Evolutionary conservation across 73 alveolate species (phyloP).

Genomic region (Paramecium bursaria): DNA sequence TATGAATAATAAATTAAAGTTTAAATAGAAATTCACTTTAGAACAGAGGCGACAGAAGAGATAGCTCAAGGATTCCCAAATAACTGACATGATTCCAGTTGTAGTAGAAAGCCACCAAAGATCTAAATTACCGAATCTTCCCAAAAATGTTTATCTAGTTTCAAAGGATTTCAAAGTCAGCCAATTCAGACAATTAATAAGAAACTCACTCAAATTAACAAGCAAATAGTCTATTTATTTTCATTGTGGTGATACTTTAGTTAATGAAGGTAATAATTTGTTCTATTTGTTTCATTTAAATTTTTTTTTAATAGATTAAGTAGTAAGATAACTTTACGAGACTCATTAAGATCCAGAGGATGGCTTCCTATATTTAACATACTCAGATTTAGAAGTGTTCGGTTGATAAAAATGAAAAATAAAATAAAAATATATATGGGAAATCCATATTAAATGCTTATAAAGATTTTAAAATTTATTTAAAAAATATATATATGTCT

Average conservation of each 20-base stretch:
- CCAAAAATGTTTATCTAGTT: constrained; percentile 45
- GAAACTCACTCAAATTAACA: constrained; percentile 5
- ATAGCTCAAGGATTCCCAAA: too few species aligned
- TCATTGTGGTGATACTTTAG: constrained; percentile 2
- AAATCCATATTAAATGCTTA: too few species aligned
- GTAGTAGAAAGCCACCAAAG: constrained; percentile 48
- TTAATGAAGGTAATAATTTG: constrained; percentile 16
- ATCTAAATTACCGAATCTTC: constrained; percentile 24
- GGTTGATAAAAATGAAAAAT: too few species aligned
- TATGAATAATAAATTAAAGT: too few species aligned
- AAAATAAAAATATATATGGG: too few species aligned
- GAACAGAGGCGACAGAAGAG: too few species aligned
- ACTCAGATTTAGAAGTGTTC: constrained; percentile 64
- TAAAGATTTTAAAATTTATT: too few species aligned
- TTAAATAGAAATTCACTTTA: too few species aligned
- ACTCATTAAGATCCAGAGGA: constrained; percentile 48
- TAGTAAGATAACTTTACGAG: constrained; percentile 49
- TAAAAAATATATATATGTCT: too few species aligned
- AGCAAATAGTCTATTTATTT: constrained; percentile 25
- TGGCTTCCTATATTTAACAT: constrained; percentile 62
- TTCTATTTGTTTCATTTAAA: background rate
- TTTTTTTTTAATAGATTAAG: constrained; percentile 24
- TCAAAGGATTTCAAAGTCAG: constrained; percentile 53
- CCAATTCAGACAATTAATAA: constrained; percentile 32
- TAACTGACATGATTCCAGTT: constrained; percentile 66